These are phyloP conservation scores for Cardamine chenopodiifolia DNA, from an alignment of 345 rosid genomes.

Conservation along the genomic window DNA sequence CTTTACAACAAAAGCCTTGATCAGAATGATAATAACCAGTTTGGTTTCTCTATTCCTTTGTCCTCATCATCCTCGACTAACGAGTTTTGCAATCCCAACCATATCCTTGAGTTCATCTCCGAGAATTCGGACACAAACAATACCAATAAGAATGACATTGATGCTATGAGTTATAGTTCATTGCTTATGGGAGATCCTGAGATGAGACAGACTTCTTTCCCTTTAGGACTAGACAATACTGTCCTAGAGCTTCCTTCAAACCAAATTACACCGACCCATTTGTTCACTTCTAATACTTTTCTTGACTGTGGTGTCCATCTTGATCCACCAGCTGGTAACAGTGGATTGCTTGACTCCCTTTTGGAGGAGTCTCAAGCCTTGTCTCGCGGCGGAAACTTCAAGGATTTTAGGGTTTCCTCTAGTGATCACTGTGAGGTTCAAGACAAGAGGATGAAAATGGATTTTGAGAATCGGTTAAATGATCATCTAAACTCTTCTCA, in stretches of 20 bases:
- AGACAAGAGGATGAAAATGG: conserved; percentile 17
- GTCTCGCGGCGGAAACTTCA: conserved; percentile 38
- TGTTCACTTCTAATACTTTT: conserved; percentile 24
- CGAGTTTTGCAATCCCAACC: conserved; percentile 32
- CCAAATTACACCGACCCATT: conserved; percentile 49
- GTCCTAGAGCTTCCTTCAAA: conserved; percentile 55
- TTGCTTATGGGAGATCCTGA: conserved; percentile 51
- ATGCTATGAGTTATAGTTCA: conserved; percentile 52
- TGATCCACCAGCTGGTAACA: conserved; percentile 31
- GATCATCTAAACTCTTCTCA: conserved; percentile 46
- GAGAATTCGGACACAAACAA: conserved; percentile 28
- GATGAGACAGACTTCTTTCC: conserved; percentile 16
- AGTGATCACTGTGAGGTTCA: conserved; percentile 17
- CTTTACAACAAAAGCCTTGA: conserved; percentile 36
- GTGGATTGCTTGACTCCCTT: conserved; percentile 63
- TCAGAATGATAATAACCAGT: conserved; percentile 19
- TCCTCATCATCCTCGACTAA: conserved; percentile 40
- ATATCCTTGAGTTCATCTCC: conserved; percentile 36
- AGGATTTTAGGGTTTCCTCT: conserved; percentile 14
- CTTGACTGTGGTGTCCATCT: conserved; percentile 17
- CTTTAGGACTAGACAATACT: conserved; percentile 37
- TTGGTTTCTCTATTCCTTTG: conserved; percentile 40
- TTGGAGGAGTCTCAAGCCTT: conserved; percentile 56
- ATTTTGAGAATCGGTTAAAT: conserved; percentile 39
- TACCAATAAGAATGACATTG: conserved; percentile 25